Evolutionary conservation across 2,329 filamentous ascomycete genomes (phyloP), one percentile per base, ranked within the genome.

Genomic region (Clonostachys chloroleuca): DNA sequence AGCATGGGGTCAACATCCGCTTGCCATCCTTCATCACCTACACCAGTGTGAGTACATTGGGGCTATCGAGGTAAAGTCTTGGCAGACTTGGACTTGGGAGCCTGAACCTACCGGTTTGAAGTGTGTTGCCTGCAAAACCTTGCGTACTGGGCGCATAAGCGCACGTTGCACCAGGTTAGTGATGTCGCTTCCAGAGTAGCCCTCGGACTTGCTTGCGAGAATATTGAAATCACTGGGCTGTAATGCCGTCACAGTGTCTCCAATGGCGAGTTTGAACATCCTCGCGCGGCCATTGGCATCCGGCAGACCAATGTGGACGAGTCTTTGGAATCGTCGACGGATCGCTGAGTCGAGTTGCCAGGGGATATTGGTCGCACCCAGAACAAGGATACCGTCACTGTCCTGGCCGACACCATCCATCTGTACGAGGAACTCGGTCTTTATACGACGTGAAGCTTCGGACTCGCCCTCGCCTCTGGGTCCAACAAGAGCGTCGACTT

Each of bases 381-480:
- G 81, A 39, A 99, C 95, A 20, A 99, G 75, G 9, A 99, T 92
- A 17, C 92, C 94, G 59, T 87, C 91, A 52, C 87, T 92, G 68
- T 99, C 94, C 53, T 95, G 92, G 52, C 94, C 95, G 10, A 99
- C 94, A 70, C 94, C 95, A 59, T 99, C 94, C 94, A 99, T 99
- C 69, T 99, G 94, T 16, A 99, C 92, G 13, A 99, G 83, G 60
- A 99, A 84, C 68, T 99, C 94, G 1, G 94, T 99, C 73, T 99
- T 99, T 77, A 99, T 99, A 65, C 94, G 87, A 51, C 94, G 83
- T 45, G 92, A 96, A 2, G 95, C 94, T 75, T 99, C 94, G 2
- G 92, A 96, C 73, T 99, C 95, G 64, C 94, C 94, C 77, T 99
- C 94, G 53, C 82, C 83, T 57, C 94, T 83, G 9, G 92, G 92